A percentile compares a stretch with the other conserved stretches of the same genome.
Conservation (phyloP, 495 filamentous ascomycete genomes). For the Alectoria sarmentosa region DNA sequence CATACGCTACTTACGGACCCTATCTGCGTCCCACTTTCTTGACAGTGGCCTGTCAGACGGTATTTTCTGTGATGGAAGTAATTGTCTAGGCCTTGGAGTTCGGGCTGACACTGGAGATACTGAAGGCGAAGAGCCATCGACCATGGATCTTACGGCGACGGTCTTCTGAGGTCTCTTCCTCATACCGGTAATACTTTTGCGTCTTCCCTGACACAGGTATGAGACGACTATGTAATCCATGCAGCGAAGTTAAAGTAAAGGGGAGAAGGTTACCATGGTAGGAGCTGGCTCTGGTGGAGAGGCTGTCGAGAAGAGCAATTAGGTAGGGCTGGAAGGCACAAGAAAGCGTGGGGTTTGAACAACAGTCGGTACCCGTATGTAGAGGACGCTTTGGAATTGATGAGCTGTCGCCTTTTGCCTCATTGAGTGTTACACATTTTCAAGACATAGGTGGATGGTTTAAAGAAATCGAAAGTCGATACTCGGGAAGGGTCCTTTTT, state of each 20-base stretch:
- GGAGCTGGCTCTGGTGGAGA: too few species aligned
- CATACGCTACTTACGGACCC: constrained; percentile 4
- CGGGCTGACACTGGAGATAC: not conserved
- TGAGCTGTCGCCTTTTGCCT: too few species aligned
- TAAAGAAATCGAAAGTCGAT: not conserved
- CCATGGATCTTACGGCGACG: not conserved
- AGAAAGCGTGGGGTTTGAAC: too few species aligned
- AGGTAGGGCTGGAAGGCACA: not conserved
- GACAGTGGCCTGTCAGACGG: not conserved
- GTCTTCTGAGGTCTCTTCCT: constrained; percentile 12
- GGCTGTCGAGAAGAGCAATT: too few species aligned
- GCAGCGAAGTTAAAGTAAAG: not conserved
- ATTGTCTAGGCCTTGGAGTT: not conserved
- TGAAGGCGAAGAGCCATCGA: not conserved
- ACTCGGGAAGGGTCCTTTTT: not conserved
- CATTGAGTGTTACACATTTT: not conserved
- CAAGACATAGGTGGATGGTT: not conserved
- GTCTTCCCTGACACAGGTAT: constrained; percentile 17
- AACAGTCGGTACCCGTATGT: not conserved
- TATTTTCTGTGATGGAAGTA: not conserved
- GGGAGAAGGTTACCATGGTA: not conserved
- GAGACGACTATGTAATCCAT: not conserved
- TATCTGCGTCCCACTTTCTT: not conserved
- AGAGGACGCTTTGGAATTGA: not conserved
- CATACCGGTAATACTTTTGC: constrained; percentile 22